Evolutionary conservation across 2,329 filamentous ascomycete genomes (phyloP), one percentile per base, ranked within the genome.

Genomic region (Aspergillus quadrilineatus): DNA sequence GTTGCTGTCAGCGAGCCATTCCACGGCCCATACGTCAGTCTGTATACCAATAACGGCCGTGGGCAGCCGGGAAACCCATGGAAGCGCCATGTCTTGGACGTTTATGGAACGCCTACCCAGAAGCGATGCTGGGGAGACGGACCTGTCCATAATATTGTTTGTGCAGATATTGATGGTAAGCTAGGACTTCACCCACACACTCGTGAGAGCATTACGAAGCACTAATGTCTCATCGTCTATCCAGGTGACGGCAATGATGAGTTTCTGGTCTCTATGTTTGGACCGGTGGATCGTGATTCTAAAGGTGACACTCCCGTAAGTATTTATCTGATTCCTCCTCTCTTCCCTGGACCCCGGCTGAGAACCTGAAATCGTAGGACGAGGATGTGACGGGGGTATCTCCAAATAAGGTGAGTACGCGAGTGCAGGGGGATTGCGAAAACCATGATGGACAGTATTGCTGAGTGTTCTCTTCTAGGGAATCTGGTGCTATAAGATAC

Each of bases 61-160:
- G 32, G 14, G 5, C 32, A 37, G 22, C 9, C 32, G 10, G 47
- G 47, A 26, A 15, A 22, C 9, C n/a, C 14, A 17, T 50, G 47
- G 47, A 50, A 22, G 47, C 47, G 47, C 5, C 47, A 50, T 50
- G 15, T 50, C 34, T 28, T 50, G 32, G 47, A 39, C 28, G 17
- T 17, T 17, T 50, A 37, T n/a, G 47, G 47, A 5, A 50, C 47
- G 7, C 47, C 30, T 15, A 50, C 47, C 8, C 47, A 50, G 32
- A 12, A 37, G 29, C n/a, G 15, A 26, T 26, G 26, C 15, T 39
- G 32, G 47, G 47, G 47, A 4, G 47, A 39, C 6, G 47, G 47
- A 12, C 47, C 47, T 6, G 47, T 36, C 2, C 47, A 50, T 26
- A 22, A 50, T 29, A 26, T 50, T 37, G 22, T 39, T 14, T 50